Conservation (phyloP, 768 basidiomycete genomes). For the Xerocomus brunneocitrinus region DNA sequence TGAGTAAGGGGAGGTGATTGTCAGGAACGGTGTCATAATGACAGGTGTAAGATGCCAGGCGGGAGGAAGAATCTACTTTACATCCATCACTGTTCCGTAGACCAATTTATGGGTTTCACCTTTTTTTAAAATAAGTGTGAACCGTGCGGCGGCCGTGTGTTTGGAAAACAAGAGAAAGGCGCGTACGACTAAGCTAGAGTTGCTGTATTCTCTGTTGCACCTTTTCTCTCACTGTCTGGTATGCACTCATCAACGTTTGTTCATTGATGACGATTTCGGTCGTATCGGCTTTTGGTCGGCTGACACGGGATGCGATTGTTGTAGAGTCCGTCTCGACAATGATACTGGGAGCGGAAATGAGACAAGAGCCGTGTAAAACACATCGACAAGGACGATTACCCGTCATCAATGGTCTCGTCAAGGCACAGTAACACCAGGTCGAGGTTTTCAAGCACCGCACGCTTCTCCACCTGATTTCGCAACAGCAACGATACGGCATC, state of each 20-base stretch:
- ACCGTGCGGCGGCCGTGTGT: too few relatives aligned
- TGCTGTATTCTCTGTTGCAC: slow-evolving; percentile 81
- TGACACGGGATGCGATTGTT: slow-evolving; percentile 93
- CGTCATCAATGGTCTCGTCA: slow-evolving; percentile 97
- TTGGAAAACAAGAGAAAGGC: background rate
- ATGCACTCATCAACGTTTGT: slow-evolving; percentile 91
- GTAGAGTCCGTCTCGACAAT: slow-evolving; percentile 95
- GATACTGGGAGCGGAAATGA: slow-evolving; percentile 51
- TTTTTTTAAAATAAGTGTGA: background rate
- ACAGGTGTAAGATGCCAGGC: slow-evolving; percentile 5
- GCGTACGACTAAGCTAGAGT: slow-evolving; percentile 38
- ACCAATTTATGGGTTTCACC: background rate
- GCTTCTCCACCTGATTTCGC: slow-evolving; percentile 91
- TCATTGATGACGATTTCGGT: slow-evolving; percentile 98
- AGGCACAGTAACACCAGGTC: slow-evolving; percentile 89
- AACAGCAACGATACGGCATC: slow-evolving; percentile 86
- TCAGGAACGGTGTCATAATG: slow-evolving; percentile 7
- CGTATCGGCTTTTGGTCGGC: slow-evolving; percentile 86
- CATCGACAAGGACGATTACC: slow-evolving; percentile 49
- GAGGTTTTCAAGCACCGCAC: slow-evolving; percentile 89
- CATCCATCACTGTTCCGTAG: background rate
- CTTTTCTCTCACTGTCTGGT: slow-evolving; percentile 83
- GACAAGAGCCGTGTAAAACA: background rate
- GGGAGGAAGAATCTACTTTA: slow-evolving; percentile 2
- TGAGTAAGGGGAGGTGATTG: background rate